A percentile compares a stretch with the other conserved stretches of the same genome.
phyloP scores from a whole-genome alignment of 2,329 filamentous ascomycete species.

The Xylariales sp. region DNA sequence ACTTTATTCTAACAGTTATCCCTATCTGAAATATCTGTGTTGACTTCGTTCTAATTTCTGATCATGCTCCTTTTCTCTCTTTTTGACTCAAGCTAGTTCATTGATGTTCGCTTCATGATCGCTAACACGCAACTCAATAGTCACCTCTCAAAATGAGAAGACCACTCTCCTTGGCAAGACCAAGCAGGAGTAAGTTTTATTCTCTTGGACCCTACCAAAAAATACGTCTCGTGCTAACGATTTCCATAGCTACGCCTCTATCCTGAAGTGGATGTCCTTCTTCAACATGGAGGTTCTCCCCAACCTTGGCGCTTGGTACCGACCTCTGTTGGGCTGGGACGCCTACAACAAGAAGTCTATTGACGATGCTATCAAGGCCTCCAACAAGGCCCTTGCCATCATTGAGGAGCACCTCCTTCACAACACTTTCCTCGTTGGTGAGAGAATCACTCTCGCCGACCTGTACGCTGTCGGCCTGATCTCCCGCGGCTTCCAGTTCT shows the following conservation, averaged over 20 bases:
- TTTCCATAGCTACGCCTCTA: conserved; percentile 81
- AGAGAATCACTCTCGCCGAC: conserved; percentile 96
- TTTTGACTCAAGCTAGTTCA: conserved; percentile 23
- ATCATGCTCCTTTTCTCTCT: conserved; percentile 29
- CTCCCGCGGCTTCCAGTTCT: conserved; percentile 84
- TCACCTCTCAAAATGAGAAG: conserved; percentile 99
- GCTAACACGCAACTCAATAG: conserved; percentile 41
- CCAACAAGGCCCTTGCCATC: conserved; percentile 64
- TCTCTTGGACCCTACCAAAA: too few species aligned
- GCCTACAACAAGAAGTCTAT: conserved; percentile 98
- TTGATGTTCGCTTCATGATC: conserved; percentile 9
- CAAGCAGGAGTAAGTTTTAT: conserved; percentile 93
- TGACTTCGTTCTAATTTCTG: conserved; percentile 89
- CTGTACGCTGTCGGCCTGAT: conserved; percentile 77
- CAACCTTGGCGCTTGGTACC: conserved; percentile 74
- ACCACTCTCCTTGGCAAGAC: conserved; percentile 98
- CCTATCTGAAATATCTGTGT: conserved; percentile 93
- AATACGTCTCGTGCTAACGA: too few species aligned
- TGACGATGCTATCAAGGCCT: conserved; percentile 70
- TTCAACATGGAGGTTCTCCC: conserved; percentile 84
- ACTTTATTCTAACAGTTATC: conserved; percentile 87
- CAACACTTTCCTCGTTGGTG: conserved; percentile 96
- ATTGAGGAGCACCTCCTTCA: conserved; percentile 83
- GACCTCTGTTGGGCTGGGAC: conserved; percentile 74
- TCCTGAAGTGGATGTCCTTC: conserved; percentile 97